Conservation (phyloP, 169 alveolate genomes). For the Plasmodium gallinaceum region DNA sequence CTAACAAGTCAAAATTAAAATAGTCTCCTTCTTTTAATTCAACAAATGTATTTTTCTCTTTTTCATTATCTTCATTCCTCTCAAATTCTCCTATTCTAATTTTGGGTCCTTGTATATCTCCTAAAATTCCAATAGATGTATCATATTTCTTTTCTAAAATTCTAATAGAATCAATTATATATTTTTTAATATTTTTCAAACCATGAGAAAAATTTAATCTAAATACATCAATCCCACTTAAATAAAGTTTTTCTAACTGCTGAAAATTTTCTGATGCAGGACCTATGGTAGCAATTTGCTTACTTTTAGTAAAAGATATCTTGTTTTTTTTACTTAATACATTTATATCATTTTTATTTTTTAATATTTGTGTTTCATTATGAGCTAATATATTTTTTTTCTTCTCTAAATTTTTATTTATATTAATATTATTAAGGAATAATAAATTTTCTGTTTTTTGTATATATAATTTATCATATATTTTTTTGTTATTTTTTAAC, state of each 20-base stretch:
- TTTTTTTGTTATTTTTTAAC: conserved; percentile 17
- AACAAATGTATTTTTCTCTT: conserved; percentile 80
- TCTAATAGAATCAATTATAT: conserved; percentile 74
- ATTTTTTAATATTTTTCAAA: conserved; percentile 78
- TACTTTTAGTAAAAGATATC: conserved; percentile 75
- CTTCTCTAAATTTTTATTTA: conserved; percentile 38
- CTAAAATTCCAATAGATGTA: conserved; percentile 81
- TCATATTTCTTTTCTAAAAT: conserved; percentile 80
- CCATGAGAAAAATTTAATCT: conserved; percentile 89
- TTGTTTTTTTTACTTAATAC: conserved; percentile 13
- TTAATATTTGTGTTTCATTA: background rate
- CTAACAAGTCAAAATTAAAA: conserved; percentile 82
- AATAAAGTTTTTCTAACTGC: conserved; percentile 80
- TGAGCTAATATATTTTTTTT: conserved; percentile 20
- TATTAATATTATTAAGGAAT: conserved; percentile 34
- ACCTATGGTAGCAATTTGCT: conserved; percentile 89
- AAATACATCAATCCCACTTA: conserved; percentile 87
- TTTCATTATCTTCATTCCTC: conserved; percentile 81
- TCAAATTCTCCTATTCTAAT: conserved; percentile 86
- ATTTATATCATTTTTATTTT: conserved; percentile 20
- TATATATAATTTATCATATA: conserved; percentile 7
- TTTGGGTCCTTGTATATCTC: conserved; percentile 90
- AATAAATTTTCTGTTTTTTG: conserved; percentile 28
- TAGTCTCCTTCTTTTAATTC: conserved; percentile 84
- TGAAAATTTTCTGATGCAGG: conserved; percentile 83